These are phyloP conservation scores for Hemisphaericaspora xylofermentans DNA, from an alignment of 1,139 yeast genomes.

Conservation along the genomic window DNA sequence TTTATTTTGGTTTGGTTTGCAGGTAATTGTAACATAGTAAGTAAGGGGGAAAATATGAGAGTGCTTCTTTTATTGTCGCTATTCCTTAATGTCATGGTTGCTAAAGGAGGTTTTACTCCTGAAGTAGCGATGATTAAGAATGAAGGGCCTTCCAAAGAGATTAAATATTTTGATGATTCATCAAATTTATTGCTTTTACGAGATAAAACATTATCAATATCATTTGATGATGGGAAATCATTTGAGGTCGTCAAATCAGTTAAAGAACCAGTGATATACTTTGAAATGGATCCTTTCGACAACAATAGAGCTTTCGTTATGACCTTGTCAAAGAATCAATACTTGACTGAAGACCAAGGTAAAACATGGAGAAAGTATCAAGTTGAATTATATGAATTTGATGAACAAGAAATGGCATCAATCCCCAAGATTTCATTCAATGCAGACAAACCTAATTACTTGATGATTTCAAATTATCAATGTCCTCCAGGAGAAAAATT, in stretches of 20 bases:
- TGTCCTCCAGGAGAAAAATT: slow-evolving; percentile 31
- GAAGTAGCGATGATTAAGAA: slow-evolving; percentile 16
- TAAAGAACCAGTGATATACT: slow-evolving; percentile 22
- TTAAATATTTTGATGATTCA: slow-evolving; percentile 58
- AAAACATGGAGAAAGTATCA: slow-evolving; percentile 52
- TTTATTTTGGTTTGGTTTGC: no score
- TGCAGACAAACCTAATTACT: slow-evolving; percentile 36
- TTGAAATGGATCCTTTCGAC: slow-evolving; percentile 47
- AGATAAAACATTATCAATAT: slow-evolving; percentile 32
- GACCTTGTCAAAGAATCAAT: slow-evolving; percentile 40
- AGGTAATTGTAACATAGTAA: no score
- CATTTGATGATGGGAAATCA: slow-evolving; percentile 57
- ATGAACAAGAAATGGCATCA: slow-evolving; percentile 12
- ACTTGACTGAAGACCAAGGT: slow-evolving; percentile 58
- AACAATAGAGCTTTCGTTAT: slow-evolving; percentile 54
- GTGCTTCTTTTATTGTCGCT: background rate
- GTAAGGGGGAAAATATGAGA: background rate
- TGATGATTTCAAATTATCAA: slow-evolving; percentile 36
- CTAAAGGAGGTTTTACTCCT: slow-evolving; percentile 21
- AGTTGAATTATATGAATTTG: slow-evolving; percentile 12
- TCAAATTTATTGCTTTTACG: slow-evolving; percentile 44
- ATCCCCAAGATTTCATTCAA: slow-evolving; percentile 34
- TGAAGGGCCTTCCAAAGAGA: slow-evolving; percentile 16
- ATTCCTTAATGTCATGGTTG: background rate
- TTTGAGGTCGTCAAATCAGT: slow-evolving; percentile 44